phyloP scores from a whole-genome alignment of 2,329 filamentous ascomycete genomes.

The Fusarium sp. region DNA sequence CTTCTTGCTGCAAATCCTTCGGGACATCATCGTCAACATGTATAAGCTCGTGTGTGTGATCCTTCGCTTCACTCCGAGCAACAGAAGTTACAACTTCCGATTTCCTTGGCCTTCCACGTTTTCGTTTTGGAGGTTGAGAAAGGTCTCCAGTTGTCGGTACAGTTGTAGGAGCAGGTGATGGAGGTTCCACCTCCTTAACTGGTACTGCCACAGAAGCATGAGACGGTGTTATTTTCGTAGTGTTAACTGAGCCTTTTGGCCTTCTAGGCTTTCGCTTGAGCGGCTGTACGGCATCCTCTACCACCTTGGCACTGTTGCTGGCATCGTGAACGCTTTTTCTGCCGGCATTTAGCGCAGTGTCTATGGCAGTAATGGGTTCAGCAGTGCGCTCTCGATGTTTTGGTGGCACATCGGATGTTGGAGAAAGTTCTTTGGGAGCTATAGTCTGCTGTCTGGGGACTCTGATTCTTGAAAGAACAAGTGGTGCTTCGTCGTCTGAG shows the following conservation, averaged over 20 bases:
- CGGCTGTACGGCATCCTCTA: neutral
- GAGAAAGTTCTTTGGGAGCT: neutral
- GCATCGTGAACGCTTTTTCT: neutral
- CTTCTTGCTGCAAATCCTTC: neutral
- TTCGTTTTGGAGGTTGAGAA: constrained; percentile 1
- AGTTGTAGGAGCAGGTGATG: neutral
- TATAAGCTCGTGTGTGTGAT: neutral
- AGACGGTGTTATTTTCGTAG: neutral
- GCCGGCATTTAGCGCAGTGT: neutral
- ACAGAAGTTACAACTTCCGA: neutral
- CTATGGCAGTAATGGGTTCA: neutral
- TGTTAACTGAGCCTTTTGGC: constrained; percentile 24
- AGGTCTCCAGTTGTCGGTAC: neutral
- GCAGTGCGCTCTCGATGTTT: neutral
- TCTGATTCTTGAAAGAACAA: constrained; percentile 38
- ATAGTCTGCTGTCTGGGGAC: neutral
- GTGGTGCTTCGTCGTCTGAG: constrained; percentile 53
- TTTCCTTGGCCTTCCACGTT: constrained; percentile 20
- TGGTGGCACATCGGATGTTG: neutral
- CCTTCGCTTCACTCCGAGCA: neutral
- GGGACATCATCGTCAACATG: neutral
- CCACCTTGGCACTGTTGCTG: neutral
- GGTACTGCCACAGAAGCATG: neutral
- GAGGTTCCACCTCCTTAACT: neutral
- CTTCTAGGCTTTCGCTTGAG: constrained; percentile 41